Conservation (phyloP, 1,139 yeast genomes). For the Yamadazyma buinensis region DNA sequence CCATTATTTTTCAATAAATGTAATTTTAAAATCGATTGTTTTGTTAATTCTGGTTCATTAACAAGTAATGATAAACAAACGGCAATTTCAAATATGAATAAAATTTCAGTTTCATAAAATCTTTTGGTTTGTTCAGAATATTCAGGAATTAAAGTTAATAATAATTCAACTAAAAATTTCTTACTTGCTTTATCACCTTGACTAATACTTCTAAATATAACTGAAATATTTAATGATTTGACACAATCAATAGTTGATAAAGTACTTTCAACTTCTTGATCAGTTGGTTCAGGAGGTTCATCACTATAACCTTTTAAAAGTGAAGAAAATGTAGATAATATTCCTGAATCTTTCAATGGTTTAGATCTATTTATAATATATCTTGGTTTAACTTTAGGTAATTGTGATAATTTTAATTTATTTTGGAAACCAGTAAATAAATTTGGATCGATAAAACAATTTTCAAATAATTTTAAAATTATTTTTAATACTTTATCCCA, state of each 20-base stretch:
- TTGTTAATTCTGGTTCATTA: constrained; percentile 32
- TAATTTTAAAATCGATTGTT: constrained; percentile 21
- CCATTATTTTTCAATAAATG: constrained; percentile 9
- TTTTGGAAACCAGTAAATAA: constrained; percentile 62
- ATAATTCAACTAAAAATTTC: constrained; percentile 17
- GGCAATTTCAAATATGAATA: constrained; percentile 53
- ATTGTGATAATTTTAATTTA: constrained; percentile 43
- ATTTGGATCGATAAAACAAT: constrained; percentile 68
- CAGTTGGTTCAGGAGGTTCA: constrained; percentile 87
- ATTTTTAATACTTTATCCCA: constrained; percentile 65
- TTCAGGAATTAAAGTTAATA: constrained; percentile 30
- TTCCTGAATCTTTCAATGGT: constrained; percentile 63
- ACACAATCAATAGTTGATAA: constrained; percentile 80
- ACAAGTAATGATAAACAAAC: constrained; percentile 49
- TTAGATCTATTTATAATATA: constrained; percentile 60
- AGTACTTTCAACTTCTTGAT: constrained; percentile 86
- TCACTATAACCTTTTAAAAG: constrained; percentile 85
- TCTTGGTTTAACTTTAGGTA: constrained; percentile 65
- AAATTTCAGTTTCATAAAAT: constrained; percentile 49
- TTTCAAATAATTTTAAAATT: constrained; percentile 64
- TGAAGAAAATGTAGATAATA: constrained; percentile 86
- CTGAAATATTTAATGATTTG: constrained; percentile 56
- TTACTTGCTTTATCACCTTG: constrained; percentile 25
- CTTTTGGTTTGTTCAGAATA: constrained; percentile 35
- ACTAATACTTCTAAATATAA: constrained; percentile 45